Evolutionary conservation across 805 yeast genomes (phyloP).

Genomic region (Wickerhamiella shivajii): DNA sequence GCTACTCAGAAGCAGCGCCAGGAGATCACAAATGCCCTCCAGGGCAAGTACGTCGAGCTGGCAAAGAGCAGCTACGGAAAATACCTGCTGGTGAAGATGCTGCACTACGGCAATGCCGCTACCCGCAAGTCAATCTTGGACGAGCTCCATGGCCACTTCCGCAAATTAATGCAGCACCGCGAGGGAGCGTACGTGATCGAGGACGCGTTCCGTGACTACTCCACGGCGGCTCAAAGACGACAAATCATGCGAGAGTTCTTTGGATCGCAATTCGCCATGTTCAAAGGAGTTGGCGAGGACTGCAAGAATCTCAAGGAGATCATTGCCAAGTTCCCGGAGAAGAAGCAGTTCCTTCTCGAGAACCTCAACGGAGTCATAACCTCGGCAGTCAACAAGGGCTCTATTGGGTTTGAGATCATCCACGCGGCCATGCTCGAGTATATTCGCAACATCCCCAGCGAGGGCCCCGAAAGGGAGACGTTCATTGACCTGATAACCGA

Average conservation of each 20-base stretch:
- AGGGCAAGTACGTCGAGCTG: slow-evolving; percentile 61
- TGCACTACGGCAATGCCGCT: slow-evolving; percentile 82
- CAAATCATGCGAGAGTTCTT: slow-evolving; percentile 93
- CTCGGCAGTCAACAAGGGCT: slow-evolving; percentile 88
- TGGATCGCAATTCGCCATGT: slow-evolving; percentile 90
- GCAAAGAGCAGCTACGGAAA: slow-evolving; percentile 93
- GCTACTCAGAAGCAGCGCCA: slow-evolving; percentile 69
- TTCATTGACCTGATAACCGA: slow-evolving; percentile 72
- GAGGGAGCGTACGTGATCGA: slow-evolving; percentile 98
- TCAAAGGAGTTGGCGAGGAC: slow-evolving; percentile 57
- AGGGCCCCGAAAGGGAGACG: slow-evolving; percentile 47
- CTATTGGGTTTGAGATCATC: slow-evolving; percentile 87
- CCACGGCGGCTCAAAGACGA: slow-evolving; percentile 67
- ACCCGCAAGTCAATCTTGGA: slow-evolving; percentile 60
- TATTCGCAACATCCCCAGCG: slow-evolving; percentile 50
- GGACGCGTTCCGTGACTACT: slow-evolving; percentile 74
- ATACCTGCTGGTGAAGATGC: slow-evolving; percentile 70
- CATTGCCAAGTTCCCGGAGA: slow-evolving; percentile 55
- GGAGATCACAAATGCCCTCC: slow-evolving; percentile 47
- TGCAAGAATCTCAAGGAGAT: slow-evolving; percentile 51
- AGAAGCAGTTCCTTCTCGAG: slow-evolving; percentile 55
- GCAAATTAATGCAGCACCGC: slow-evolving; percentile 89
- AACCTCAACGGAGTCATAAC: slow-evolving; percentile 73
- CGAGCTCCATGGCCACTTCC: slow-evolving; percentile 79
- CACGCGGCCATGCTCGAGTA: slow-evolving; percentile 95